A percentile compares a stretch with the other conserved stretches of the same genome.
Conservation (phyloP, 148 eudicot species). For the Oxyria digyna region DNA sequence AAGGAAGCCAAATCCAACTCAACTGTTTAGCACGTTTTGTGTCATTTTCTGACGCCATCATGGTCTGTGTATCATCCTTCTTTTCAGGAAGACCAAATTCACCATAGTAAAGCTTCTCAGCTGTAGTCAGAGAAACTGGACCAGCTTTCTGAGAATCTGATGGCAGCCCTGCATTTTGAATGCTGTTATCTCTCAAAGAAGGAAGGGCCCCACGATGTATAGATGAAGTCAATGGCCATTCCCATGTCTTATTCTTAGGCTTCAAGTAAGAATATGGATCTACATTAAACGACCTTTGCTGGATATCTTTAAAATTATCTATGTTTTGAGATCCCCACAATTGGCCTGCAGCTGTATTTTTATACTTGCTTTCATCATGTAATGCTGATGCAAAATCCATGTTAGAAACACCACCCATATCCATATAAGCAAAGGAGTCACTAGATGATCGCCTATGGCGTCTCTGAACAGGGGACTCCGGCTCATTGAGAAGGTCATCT, state of each 20-base stretch:
- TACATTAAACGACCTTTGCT: conserved; percentile 27
- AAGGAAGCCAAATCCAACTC: conserved; percentile 16
- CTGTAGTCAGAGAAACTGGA: conserved; percentile 21
- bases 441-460: conserved; percentile 62
- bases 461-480: conserved; percentile 38
- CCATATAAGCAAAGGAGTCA: conserved; percentile 49
- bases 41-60: conserved; percentile 52
- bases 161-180: conserved; percentile 31
- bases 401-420: conserved; percentile 23
- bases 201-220: conserved; percentile 29
- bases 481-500: conserved; percentile 72
- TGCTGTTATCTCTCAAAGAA: conserved; percentile 35
- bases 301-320: conserved; percentile 36
- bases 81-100: conserved; percentile 51
- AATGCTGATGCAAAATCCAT: conserved; percentile 36
- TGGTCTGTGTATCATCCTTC: conserved; percentile 43
- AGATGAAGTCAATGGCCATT: conserved; percentile 21
- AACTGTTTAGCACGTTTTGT: conserved; percentile 94
- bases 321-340: conserved; percentile 46
- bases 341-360: conserved; percentile 29
- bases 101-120: conserved; percentile 38
- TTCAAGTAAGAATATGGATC: conserved; percentile 33
- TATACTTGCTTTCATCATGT: conserved; percentile 37
- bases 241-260: conserved; percentile 41
- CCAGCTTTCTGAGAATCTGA: conserved; percentile 32